phyloP scores from a whole-genome alignment of 2,329 filamentous ascomycete genomes.

The Coleophoma cylindrospora region DNA sequence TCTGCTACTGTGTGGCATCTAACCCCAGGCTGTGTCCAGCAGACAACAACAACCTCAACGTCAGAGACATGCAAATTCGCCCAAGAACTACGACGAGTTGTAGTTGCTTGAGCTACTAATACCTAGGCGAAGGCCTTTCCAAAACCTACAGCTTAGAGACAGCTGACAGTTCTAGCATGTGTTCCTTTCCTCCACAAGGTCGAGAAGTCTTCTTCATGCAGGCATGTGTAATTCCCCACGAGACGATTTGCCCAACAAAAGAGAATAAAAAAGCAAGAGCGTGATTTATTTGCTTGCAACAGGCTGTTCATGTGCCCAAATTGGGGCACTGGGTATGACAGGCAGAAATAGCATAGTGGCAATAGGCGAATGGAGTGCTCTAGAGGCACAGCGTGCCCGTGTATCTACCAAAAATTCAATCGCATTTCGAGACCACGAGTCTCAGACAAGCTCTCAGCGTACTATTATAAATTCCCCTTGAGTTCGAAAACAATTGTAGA shows the following conservation, averaged over 20 bases:
- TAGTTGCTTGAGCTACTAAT: neutral
- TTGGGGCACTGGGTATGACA: slow-evolving; percentile 4
- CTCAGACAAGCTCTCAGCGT: slow-evolving; percentile 7
- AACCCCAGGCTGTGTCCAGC: slow-evolving; percentile 16
- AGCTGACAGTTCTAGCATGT: no score
- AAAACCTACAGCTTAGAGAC: no score
- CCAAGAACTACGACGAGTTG: no score
- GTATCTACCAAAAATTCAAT: slow-evolving; percentile 19
- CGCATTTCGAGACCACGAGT: slow-evolving; percentile 19
- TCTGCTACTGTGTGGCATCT: slow-evolving; percentile 22
- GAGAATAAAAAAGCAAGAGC: no score
- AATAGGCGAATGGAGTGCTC: slow-evolving; percentile 10
- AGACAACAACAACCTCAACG: neutral
- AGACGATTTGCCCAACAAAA: no score
- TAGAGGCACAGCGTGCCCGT: slow-evolving; percentile 15
- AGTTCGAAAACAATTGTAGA: neutral
- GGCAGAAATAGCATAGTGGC: slow-evolving; percentile 1
- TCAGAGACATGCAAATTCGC: no score
- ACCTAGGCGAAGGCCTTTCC: no score
- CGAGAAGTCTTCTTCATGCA: no score
- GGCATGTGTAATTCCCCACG: no score
- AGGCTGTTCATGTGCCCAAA: neutral
- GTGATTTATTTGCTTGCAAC: no score
- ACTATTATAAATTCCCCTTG: neutral
- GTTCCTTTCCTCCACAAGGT: no score